Conservation (phyloP, 257 asterid species). For the Solanum paucissectum region DNA sequence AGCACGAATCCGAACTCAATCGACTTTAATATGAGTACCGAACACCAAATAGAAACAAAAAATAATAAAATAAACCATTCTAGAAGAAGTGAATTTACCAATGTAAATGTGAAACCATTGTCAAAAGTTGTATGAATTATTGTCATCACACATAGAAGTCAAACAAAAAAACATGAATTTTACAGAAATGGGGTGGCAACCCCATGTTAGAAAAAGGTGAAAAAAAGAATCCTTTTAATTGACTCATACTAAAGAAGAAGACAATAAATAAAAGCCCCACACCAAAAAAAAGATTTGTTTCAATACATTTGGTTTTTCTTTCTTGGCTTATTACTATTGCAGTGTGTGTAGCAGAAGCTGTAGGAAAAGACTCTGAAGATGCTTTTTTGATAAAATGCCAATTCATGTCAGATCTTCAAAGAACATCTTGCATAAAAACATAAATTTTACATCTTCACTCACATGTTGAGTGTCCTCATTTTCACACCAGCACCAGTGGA, state of each 20-base stretch:
- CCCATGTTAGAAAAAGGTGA: neutral
- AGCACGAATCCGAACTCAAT: fast-evolving
- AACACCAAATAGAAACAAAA: neutral
- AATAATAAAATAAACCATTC: neutral
- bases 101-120: neutral
- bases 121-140: neutral
- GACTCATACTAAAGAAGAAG: neutral
- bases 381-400: neutral
- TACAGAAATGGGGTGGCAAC: neutral
- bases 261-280: neutral
- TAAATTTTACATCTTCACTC: neutral
- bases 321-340: neutral
- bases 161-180: neutral
- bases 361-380: neutral
- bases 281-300: neutral
- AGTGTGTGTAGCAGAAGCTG: neutral
- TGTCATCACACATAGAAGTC: neutral
- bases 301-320: neutral
- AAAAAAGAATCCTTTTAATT: slow-evolving; percentile 1
- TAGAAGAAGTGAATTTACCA: neutral
- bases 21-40: neutral
- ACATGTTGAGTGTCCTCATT: neutral
- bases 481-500: neutral
- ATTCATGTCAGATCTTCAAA: neutral
- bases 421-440: neutral